Conservation (phyloP, 805 yeast genomes). For the Saccharomycopsis sp. region DNA sequence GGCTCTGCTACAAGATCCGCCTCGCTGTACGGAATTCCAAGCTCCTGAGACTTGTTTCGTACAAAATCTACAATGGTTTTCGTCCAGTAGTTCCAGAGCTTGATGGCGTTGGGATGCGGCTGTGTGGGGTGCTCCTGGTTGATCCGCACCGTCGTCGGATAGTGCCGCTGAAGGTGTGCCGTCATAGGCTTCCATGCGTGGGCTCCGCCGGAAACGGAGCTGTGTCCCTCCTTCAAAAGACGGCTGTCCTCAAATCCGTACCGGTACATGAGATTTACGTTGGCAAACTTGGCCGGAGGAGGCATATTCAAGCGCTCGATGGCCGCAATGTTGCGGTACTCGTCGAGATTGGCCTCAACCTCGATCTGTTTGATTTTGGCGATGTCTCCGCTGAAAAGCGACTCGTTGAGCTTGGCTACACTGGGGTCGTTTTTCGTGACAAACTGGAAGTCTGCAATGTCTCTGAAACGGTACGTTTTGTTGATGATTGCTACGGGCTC, state of each 20-base stretch:
- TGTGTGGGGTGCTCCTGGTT: neutral
- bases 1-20: neutral
- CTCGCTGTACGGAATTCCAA: neutral
- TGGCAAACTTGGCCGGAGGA: conserved; percentile 82
- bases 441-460: conserved; percentile 83
- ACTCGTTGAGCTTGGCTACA: conserved; percentile 32
- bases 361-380: conserved; percentile 35
- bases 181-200: neutral
- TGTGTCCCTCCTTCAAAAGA: too few relatives aligned
- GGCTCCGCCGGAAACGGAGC: too few relatives aligned
- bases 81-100: neutral
- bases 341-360: conserved; percentile 21
- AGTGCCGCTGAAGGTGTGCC: neutral
- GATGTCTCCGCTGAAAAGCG: conserved; percentile 39
- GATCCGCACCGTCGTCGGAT: neutral
- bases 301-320: conserved; percentile 53
- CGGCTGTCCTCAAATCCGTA: conserved; percentile 77
- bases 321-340: conserved; percentile 12
- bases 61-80: neutral
- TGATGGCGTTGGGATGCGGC: neutral
- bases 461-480: conserved; percentile 69
- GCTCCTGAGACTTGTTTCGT: neutral
- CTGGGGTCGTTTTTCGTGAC: conserved; percentile 51
- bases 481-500: conserved; percentile 64
- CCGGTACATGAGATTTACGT: conserved; percentile 66